Percentiles rank a stretch among this genome's conserved stretches.
Evolutionary conservation across 163 green algal genomes (phyloP).

Genomic region (Scenedesmus sp.): DNA sequence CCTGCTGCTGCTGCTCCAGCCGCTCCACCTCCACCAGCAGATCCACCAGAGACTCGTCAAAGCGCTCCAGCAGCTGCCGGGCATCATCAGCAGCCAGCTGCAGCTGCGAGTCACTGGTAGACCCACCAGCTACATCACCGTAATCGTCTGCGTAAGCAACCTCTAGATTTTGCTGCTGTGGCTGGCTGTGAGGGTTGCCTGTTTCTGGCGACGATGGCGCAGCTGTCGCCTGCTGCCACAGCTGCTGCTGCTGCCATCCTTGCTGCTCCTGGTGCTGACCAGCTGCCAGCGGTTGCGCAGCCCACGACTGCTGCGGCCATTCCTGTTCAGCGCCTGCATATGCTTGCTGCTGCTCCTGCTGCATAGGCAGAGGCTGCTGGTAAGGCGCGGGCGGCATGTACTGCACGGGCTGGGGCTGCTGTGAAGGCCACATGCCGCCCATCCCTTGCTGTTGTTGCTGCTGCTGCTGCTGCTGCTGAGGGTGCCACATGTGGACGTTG

Average conservation of each 20-base stretch:
- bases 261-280: background rate
- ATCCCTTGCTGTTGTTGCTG: background rate
- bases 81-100: background rate
- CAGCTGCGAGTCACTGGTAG: background rate
- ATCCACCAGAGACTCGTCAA: slow-evolving; percentile 46
- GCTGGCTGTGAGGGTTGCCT: background rate
- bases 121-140: background rate
- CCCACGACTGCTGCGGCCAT: background rate
- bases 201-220: background rate
- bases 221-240: background rate
- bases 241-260: slow-evolving; percentile 4
- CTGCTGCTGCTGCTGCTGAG: slow-evolving; percentile 16
- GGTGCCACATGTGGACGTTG: background rate
- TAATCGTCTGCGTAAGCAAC: background rate
- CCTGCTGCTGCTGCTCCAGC: slow-evolving; percentile 43
- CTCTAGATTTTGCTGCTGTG: background rate
- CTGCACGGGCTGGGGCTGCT: background rate
- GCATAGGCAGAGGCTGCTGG: background rate
- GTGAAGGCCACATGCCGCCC: background rate
- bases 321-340: background rate
- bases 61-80: slow-evolving; percentile 17
- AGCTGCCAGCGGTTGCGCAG: background rate
- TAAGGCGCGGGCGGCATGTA: background rate
- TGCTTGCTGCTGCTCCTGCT: slow-evolving; percentile 22
- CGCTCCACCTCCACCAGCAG: slow-evolving; percentile 39